A percentile compares a stretch with the other conserved stretches of the same genome.
phyloP scores from a whole-genome alignment of 768 basidiomycete species.

The Gymnopilus dilepis region DNA sequence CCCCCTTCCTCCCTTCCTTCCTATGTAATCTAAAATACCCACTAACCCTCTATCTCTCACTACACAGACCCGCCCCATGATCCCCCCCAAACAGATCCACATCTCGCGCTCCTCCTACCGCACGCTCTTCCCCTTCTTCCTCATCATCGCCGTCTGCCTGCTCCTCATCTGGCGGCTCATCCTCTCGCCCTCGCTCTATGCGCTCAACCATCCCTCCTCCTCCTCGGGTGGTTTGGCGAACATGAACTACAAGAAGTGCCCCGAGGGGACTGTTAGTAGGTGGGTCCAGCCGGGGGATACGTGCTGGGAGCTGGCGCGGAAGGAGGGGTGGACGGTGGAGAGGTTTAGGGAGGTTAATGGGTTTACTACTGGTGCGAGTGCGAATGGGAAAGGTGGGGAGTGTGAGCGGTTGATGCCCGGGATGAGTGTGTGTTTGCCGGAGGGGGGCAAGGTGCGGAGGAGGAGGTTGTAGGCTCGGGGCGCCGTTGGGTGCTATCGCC shows the following conservation, averaged over 20 bases:
- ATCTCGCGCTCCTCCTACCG: constrained; percentile 55
- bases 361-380: too few species aligned
- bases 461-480: background rate
- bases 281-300: constrained; percentile 62
- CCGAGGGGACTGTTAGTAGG: constrained; percentile 48
- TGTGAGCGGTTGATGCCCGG: constrained; percentile 69
- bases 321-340: constrained; percentile 55
- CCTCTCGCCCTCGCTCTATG: constrained; percentile 44
- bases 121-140: constrained; percentile 74
- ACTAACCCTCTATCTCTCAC: background rate
- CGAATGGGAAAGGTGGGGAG: constrained; percentile 45
- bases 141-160: constrained; percentile 65
- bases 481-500: background rate
- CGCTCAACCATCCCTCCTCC: too few species aligned
- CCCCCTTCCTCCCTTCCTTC: background rate
- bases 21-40: background rate
- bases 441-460: constrained; percentile 2
- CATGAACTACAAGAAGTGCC: constrained; percentile 38
- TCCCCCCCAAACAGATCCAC: constrained; percentile 20
- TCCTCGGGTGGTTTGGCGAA: too few species aligned
- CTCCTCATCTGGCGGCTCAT: constrained; percentile 69
- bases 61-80: constrained; percentile 29
- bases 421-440: constrained; percentile 62
- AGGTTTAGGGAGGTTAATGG: constrained; percentile 57
- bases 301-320: constrained; percentile 66